Conservation (phyloP, 2,329 filamentous ascomycete genomes). For the Penicillium sp. region DNA sequence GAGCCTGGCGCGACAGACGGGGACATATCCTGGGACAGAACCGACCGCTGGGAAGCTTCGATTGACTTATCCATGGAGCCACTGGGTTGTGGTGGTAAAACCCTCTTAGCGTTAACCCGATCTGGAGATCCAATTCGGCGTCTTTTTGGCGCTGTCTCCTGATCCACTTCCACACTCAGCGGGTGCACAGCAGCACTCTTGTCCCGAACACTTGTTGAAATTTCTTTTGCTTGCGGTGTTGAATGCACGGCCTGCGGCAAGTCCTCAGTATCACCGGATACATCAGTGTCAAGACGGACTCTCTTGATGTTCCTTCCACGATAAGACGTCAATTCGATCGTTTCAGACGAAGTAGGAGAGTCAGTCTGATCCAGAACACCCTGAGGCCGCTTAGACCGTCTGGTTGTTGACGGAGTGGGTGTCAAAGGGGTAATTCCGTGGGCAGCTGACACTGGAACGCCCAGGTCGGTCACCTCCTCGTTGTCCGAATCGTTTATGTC, state of each 20-base stretch:
- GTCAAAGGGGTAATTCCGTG: not conserved
- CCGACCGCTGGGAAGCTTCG: not conserved
- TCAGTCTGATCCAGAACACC: not conserved
- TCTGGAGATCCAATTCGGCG: constrained; percentile 9
- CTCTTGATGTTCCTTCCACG: not conserved
- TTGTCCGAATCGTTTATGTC: constrained; percentile 10
- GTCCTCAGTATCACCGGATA: not conserved
- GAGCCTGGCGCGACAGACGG: not conserved
- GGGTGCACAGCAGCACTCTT: constrained; percentile 7
- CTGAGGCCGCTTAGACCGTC: constrained; percentile 1
- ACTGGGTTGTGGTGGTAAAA: not conserved
- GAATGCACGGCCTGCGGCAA: not conserved
- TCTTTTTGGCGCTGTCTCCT: constrained; percentile 14
- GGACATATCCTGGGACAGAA: not conserved
- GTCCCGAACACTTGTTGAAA: not conserved
- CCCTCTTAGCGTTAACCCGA: not conserved
- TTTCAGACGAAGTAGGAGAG: not conserved
- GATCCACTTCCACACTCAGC: constrained; percentile 2
- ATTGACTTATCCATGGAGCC: not conserved
- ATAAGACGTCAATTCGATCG: not conserved
- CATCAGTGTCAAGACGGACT: not conserved
- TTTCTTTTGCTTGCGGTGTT: not conserved
- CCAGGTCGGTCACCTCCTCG: not conserved
- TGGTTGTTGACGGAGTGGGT: not conserved
- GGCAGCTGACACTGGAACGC: not conserved